Evolutionary conservation across 2,329 filamentous ascomycete species (phyloP), one percentile per base, ranked within the genome.

Genomic region (Leptographium radiaticola): DNA sequence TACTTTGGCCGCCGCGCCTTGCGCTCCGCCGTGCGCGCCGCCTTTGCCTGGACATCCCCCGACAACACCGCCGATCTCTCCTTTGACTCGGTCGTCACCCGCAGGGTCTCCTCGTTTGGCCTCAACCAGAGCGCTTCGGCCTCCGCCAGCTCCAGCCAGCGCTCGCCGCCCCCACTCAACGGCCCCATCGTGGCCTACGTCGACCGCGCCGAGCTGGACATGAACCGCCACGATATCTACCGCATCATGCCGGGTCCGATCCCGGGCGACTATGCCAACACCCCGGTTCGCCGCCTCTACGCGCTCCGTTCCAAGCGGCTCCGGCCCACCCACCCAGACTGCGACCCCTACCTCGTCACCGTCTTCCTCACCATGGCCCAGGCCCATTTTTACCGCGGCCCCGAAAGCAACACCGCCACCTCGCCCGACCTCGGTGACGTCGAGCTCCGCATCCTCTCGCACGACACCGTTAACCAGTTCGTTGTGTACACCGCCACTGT

Each of bases 311-410:
- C 71, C 6, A 76, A 72, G 60, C 65, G 66, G 48, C 65, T 80
- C 5, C 55, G 73, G 4, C 78, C 79, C 0, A 61, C 65, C 3
- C 70, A 80, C 49, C 56, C 63, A 2, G 71, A 80, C 49, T 72
- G 76, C 49, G 78, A 82, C 59, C 67, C 74, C 0, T 73, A 77
- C 54, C 67, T 80, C 39, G 66, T 77, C 6, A 76, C 71, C 20
- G 69, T 74, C 45, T 73, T 81, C 54, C 59, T 82, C 13, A 73
- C 75, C 48, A 76, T 81, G 73, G 79, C 79, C 9, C 79, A 82
- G 59, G 68, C 70, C 10, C 70, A 75, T 48, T 77, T 76, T 54
- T 80, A 81, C 60, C 25, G 25, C 25, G 25, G 25, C 55, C 30
- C 50, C 11, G 31, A 25, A 15, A 16, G 44, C 25, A 15, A n/a